Evolutionary conservation across 1,284 basidiomycete genomes (phyloP).

Genomic region (Pyrrhoderma lamaoense): DNA sequence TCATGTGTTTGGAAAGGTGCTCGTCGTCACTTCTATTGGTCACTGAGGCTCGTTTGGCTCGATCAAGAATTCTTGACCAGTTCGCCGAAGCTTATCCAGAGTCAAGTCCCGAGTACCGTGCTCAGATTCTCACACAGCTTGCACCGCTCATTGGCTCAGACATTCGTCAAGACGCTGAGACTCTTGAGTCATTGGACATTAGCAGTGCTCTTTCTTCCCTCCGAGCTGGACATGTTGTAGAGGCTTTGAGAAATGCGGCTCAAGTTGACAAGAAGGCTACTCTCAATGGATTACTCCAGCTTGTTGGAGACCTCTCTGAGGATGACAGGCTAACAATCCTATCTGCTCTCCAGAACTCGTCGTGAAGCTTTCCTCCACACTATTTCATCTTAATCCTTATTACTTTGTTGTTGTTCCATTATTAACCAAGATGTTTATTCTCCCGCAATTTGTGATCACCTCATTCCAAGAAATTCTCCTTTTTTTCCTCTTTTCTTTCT

Average conservation of each 20-base stretch:
- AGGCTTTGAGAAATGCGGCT: constrained; percentile 52
- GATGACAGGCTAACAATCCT: constrained; percentile 51
- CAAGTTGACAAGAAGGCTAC: constrained; percentile 66
- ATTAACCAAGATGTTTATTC: not conserved
- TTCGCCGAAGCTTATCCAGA: constrained; percentile 59
- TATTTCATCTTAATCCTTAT: not conserved
- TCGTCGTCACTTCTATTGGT: constrained; percentile 94
- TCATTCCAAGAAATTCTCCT: not conserved
- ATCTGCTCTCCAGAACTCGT: constrained; percentile 6
- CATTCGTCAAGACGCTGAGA: constrained; percentile 49
- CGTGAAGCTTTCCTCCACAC: not conserved
- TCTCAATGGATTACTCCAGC: constrained; percentile 56
- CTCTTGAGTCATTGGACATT: constrained; percentile 63
- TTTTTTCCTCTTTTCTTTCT: not conserved
- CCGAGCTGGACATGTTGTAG: constrained; percentile 56
- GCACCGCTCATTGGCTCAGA: constrained; percentile 47
- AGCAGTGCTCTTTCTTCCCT: constrained; percentile 51
- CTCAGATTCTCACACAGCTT: constrained; percentile 51
- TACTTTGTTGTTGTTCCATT: not conserved
- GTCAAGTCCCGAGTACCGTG: constrained; percentile 52
- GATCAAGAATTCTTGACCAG: constrained; percentile 50
- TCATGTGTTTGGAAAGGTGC: constrained; percentile 83
- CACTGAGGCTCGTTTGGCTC: constrained; percentile 72
- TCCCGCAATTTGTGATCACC: not conserved
- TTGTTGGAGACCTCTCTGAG: constrained; percentile 62